Conservation (phyloP, 2,329 filamentous ascomycete genomes). For the Colletotrichum trifolii region DNA sequence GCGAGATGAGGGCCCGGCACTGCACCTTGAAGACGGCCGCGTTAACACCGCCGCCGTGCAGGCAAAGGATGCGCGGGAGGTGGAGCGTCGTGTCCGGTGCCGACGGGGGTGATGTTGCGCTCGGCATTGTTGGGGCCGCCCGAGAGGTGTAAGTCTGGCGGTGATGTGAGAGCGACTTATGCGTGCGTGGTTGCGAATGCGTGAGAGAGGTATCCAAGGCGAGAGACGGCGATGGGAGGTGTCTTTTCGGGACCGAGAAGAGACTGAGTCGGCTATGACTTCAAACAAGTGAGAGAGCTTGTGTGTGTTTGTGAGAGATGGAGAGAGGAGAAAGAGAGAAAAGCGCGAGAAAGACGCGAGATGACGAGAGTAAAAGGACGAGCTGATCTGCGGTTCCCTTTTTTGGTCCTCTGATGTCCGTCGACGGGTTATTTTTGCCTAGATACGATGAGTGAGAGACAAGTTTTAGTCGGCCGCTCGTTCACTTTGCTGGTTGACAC, state of each 20-base stretch:
- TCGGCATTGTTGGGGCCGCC: conserved; percentile 18
- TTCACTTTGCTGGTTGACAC: no score
- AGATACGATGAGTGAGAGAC: no score
- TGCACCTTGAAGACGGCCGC: conserved; percentile 76
- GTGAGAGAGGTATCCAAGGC: no score
- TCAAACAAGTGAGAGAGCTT: no score
- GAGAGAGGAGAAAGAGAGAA: conserved; percentile 3
- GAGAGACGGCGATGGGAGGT: no score
- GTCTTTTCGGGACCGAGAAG: no score
- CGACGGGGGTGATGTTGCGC: conserved; percentile 17
- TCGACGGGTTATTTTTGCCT: no score
- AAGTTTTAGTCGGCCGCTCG: no score
- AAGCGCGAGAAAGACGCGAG: conserved; percentile 15
- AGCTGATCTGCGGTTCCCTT: not conserved
- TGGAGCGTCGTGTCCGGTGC: conserved; percentile 33
- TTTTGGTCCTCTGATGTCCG: not conserved
- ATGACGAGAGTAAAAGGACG: conserved; percentile 5
- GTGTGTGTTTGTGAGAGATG: not conserved
- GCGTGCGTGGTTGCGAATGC: not conserved
- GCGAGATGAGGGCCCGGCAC: conserved; percentile 64
- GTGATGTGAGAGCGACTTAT: conserved; percentile 1
- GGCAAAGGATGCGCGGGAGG: conserved; percentile 78
- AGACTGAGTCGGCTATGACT: no score
- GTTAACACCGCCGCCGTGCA: conserved; percentile 84
- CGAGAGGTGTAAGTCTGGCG: not conserved